Percentiles rank a stretch among this genome's conserved stretches.
These are phyloP conservation scores for Dacryopinax primogenitus DNA, from an alignment of 768 basidiomycete species.

Conservation along the genomic window DNA sequence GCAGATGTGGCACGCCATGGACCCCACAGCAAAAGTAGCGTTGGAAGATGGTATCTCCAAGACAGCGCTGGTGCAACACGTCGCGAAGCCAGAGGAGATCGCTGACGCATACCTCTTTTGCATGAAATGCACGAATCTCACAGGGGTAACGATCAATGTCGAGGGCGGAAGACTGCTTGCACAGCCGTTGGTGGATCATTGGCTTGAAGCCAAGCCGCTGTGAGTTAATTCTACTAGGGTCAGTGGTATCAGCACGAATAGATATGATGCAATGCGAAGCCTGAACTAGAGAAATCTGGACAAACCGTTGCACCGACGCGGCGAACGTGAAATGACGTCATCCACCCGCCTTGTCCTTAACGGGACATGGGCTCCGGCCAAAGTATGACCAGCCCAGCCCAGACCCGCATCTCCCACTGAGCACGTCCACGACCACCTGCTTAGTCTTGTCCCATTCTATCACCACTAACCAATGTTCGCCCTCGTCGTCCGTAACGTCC, in stretches of 20 bases:
- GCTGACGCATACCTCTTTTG: conserved; percentile 19
- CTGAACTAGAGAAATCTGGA: not conserved
- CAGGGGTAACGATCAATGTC: not conserved
- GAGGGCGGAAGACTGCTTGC: not conserved
- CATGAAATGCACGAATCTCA: conserved; percentile 15
- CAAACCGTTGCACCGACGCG: not conserved
- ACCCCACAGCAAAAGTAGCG: conserved; percentile 7
- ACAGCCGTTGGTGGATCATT: not conserved
- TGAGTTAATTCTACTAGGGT: too few species aligned
- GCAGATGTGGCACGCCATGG: conserved; percentile 16
- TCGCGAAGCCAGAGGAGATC: conserved; percentile 15
- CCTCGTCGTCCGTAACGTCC: not conserved
- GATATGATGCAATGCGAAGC: not conserved
- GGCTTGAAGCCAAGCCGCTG: too few species aligned
- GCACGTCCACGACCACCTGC: not conserved
- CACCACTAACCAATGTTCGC: not conserved
- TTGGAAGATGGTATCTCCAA: conserved; percentile 6
- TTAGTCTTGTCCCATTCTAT: not conserved
- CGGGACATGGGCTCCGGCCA: not conserved
- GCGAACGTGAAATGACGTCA: not conserved
- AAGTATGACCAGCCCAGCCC: not conserved
- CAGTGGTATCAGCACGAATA: too few species aligned
- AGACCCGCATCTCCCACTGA: not conserved
- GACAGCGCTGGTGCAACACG: conserved; percentile 13
- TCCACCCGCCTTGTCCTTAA: not conserved